A percentile compares a stretch with the other conserved stretches of the same genome.
phyloP scores from a whole-genome alignment of 208 protist genomes.

The Wallacemonas sp. region DNA sequence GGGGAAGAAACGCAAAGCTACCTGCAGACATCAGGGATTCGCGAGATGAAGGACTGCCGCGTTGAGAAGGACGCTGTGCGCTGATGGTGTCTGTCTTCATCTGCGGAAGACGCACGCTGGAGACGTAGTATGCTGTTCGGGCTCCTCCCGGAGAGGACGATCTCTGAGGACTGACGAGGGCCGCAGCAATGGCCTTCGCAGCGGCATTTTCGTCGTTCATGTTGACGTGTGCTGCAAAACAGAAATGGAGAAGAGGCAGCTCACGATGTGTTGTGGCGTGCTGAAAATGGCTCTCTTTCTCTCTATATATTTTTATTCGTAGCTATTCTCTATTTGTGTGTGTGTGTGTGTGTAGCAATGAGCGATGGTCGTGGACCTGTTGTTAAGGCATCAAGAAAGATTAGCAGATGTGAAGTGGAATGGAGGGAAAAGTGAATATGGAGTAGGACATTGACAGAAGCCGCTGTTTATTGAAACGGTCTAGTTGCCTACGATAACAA shows the following conservation, averaged over 20 bases:
- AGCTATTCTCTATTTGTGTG: too few species aligned
- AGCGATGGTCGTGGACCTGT: too few species aligned
- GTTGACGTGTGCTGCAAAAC: neutral
- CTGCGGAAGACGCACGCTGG: slow-evolving; percentile 33
- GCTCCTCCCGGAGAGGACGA: neutral
- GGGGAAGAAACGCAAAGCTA: slow-evolving; percentile 61
- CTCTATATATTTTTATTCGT: too few species aligned
- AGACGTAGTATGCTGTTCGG: slow-evolving; percentile 36
- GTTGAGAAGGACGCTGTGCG: neutral
- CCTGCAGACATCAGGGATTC: slow-evolving; percentile 22
- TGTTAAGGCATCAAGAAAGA: too few species aligned
- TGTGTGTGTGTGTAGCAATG: too few species aligned
- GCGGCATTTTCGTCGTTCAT: slow-evolving; percentile 1
- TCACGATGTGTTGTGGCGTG: too few species aligned
- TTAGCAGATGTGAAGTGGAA: too few species aligned
- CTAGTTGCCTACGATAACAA: too few species aligned
- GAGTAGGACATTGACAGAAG: too few species aligned
- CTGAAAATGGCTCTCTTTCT: too few species aligned
- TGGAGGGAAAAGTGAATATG: too few species aligned
- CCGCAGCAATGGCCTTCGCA: neutral
- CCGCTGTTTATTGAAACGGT: too few species aligned
- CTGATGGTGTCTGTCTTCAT: neutral
- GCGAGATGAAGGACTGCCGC: neutral
- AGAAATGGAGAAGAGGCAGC: neutral
- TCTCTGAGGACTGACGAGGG: neutral